A percentile compares a stretch with the other conserved stretches of the same genome.
Conservation (phyloP, 345 rosid species). For the Populus deltoides region DNA sequence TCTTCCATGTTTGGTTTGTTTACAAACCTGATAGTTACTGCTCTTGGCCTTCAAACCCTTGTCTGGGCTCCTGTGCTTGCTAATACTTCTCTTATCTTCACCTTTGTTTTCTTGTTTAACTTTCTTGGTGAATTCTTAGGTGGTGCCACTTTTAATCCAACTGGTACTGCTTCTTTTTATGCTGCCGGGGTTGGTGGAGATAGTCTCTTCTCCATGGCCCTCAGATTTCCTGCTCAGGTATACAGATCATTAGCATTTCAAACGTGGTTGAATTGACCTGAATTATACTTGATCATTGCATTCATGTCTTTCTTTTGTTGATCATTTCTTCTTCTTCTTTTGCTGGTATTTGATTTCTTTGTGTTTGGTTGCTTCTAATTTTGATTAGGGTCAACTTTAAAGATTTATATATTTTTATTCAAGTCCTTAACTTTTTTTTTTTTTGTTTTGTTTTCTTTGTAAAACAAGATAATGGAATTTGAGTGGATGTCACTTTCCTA, state of each 20-base stretch:
- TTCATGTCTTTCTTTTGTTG: neutral
- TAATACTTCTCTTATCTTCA: slow-evolving; percentile 53
- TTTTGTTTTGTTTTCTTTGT: neutral
- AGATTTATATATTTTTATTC: neutral
- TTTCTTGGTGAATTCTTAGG: slow-evolving; percentile 59
- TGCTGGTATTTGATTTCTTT: neutral
- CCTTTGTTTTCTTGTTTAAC: slow-evolving; percentile 56
- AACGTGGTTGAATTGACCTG: neutral
- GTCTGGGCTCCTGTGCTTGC: slow-evolving; percentile 52
- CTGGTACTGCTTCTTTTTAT: slow-evolving; percentile 76
- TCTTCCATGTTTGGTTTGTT: slow-evolving; percentile 62
- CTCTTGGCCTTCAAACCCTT: slow-evolving; percentile 45
- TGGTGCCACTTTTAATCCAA: slow-evolving; percentile 94
- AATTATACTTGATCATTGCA: neutral
- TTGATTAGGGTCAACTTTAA: neutral
- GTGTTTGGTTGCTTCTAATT: neutral
- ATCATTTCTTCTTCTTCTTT: neutral
- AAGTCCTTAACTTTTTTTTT: neutral
- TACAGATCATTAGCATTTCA: neutral
- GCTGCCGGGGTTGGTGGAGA: slow-evolving; percentile 78
- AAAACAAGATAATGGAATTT: neutral
- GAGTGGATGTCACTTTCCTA: slow-evolving; percentile 1
- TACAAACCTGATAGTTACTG: slow-evolving; percentile 47
- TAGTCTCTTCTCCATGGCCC: slow-evolving; percentile 74
- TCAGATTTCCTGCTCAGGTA: slow-evolving; percentile 74